phyloP scores from a whole-genome alignment of 108 stramenopile species.

The Cyclotella atomus region DNA sequence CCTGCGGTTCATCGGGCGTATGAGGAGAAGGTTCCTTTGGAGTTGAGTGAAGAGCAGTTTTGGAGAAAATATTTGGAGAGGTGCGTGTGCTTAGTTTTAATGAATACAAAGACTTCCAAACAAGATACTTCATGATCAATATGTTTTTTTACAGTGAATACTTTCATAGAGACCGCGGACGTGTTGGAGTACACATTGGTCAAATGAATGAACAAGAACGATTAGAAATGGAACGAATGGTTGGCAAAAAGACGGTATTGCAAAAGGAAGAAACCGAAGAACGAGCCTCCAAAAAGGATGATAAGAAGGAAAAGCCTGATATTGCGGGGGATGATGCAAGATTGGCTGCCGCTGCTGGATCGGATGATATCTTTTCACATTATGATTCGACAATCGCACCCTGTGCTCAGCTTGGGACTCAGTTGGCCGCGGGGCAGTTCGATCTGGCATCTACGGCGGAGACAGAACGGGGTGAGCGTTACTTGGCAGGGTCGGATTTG shows the following conservation, averaged over 20 bases:
- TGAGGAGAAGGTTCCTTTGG: slow-evolving; percentile 91
- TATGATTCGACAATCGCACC: slow-evolving; percentile 63
- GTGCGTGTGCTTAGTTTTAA: no score
- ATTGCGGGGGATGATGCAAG: slow-evolving; percentile 51
- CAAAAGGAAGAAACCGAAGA: slow-evolving; percentile 3
- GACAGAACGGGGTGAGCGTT: slow-evolving; percentile 76
- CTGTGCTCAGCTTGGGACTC: slow-evolving; percentile 45
- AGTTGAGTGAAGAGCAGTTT: slow-evolving; percentile 87
- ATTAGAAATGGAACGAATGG: slow-evolving; percentile 31
- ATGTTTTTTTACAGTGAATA: no score
- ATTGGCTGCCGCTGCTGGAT: slow-evolving; percentile 82
- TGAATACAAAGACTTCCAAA: no score
- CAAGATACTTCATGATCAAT: no score
- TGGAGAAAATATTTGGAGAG: slow-evolving; percentile 89
- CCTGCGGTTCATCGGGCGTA: slow-evolving; percentile 91
- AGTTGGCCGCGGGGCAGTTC: slow-evolving; percentile 84
- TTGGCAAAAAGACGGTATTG: slow-evolving; percentile 4
- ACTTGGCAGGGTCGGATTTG: slow-evolving; percentile 69
- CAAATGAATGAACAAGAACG: slow-evolving; percentile 36
- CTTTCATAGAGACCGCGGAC: slow-evolving; percentile 89
- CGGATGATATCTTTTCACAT: slow-evolving; percentile 83
- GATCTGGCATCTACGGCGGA: slow-evolving; percentile 84
- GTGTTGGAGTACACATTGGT: slow-evolving; percentile 60
- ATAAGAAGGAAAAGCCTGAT: slow-evolving; percentile 11
- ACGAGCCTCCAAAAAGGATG: slow-evolving; percentile 20